Evolutionary conservation across 2,329 filamentous ascomycete species (phyloP), one percentile per base, ranked within the genome.

Genomic region (Aaosphaeria arxii): DNA sequence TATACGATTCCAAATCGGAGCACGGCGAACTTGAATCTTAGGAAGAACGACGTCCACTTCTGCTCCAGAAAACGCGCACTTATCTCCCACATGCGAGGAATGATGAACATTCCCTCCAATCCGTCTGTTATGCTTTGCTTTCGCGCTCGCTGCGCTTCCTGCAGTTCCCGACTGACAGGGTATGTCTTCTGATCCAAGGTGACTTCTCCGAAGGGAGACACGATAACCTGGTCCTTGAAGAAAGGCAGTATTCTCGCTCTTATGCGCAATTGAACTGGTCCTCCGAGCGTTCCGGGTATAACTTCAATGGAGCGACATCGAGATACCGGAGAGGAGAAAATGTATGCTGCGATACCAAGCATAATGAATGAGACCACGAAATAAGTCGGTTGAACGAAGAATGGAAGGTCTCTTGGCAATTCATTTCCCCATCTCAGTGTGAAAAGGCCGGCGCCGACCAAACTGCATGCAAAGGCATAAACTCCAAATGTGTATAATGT

Each of bases 41-140:
- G 43, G 40, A 69, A 69, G 54, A 69, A 69, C 24, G 59, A 63
- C 6, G 61, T 67, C 64, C 64, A 67, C 44, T 64, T 67, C 46
- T 69, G 64, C 41, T 69, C 58, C 6, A 68, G 53, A 54, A 59
- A 66, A 7, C 66, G 60, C 6, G 62, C 64, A 0, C 55, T 53
- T 0, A 62, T 52, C 42, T 67, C 63, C 63, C 63, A 66, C 1
- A 49, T 41, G 11, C 57, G 56, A 2, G 46, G 40, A 3, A 58
- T 11, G 11, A 65, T 55, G n/a, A 56, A 61, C 50, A 60, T 47
- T 5, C 56, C 50, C 30, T 52, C 60, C 39, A 69, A 44, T n/a
- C 58, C 64, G 11, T 64, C 53, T 41, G 52, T 58, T 4, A 69
- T 47, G 3, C 45, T 58, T 47, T 67, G 63, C 5, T 48, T 52